Percentiles rank a stretch among this genome's conserved stretches.
phyloP scores from a whole-genome alignment of 257 asterid genomes.

The Rhazya stricta region DNA sequence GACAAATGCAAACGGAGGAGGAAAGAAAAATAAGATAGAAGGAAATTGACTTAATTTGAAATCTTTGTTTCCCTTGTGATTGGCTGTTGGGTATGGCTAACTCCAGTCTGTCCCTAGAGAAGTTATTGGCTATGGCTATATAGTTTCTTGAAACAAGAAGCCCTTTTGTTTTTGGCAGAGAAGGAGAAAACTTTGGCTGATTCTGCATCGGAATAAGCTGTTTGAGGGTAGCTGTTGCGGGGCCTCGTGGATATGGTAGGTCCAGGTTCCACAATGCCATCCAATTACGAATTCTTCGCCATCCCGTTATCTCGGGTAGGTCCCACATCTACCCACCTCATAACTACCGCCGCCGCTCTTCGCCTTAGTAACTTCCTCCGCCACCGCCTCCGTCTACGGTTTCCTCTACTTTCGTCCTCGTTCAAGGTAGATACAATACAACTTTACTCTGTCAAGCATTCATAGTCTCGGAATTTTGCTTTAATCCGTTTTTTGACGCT shows the following conservation, averaged over 20 bases:
- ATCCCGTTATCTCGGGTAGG: conserved; percentile 27
- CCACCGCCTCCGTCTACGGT: conserved; percentile 42
- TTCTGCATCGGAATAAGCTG: background rate
- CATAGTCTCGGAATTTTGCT: background rate
- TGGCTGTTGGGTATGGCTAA: background rate
- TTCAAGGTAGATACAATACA: background rate
- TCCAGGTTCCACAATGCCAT: conserved; percentile 36
- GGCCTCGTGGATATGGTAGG: conserved; percentile 29
- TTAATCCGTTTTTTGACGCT: background rate
- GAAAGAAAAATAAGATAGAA: too few species aligned
- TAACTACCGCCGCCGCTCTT: conserved; percentile 51
- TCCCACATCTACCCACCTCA: conserved; percentile 35
- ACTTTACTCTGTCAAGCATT: background rate
- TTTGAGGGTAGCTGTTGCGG: background rate
- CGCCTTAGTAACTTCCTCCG: conserved; percentile 51
- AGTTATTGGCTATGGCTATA: background rate
- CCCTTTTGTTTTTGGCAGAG: too few species aligned
- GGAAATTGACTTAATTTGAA: background rate
- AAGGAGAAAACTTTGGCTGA: background rate
- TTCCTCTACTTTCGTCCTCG: conserved; percentile 40
- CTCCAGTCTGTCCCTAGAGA: background rate
- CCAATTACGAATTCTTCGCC: conserved; percentile 36
- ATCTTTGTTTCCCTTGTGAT: background rate
- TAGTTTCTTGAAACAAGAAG: background rate
- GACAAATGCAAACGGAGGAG: too few species aligned